phyloP scores from a whole-genome alignment of 345 rosid species.

The Moringa oleifera region DNA sequence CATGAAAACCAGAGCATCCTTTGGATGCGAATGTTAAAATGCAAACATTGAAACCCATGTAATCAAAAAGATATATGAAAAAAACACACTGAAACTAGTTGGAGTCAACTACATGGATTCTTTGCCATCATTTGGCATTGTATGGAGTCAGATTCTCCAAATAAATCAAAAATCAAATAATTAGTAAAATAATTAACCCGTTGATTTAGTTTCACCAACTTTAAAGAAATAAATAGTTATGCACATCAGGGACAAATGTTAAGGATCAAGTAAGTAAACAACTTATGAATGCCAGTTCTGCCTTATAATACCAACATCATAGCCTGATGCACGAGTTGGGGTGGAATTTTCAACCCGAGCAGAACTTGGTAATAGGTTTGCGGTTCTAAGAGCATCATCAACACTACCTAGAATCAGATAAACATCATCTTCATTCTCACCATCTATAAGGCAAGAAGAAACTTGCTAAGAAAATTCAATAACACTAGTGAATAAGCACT shows the following conservation, averaged over 20 bases:
- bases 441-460: no score
- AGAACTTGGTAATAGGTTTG: constrained; percentile 39
- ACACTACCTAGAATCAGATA: constrained; percentile 86
- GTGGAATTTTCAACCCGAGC: constrained; percentile 32
- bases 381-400: constrained; percentile 89
- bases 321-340: constrained; percentile 75
- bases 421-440: constrained; percentile 72
- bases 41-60: not conserved
- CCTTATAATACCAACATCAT: constrained; percentile 85
- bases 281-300: constrained; percentile 98
- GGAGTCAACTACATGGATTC: not conserved
- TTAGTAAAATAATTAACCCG: no score
- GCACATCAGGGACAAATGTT: no score
- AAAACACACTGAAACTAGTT: no score
- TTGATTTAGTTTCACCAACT: no score
- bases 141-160: not conserved
- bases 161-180: no score
- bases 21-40: not conserved
- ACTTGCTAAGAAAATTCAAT: no score
- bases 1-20: not conserved
- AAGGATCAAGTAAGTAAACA: constrained; percentile 9
- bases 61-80: not conserved
- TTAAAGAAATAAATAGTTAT: no score
- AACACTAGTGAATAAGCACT: no score
- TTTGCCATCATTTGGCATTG: not conserved